Conservation (phyloP, 805 yeast species). For the Yarrowia divulgata region DNA sequence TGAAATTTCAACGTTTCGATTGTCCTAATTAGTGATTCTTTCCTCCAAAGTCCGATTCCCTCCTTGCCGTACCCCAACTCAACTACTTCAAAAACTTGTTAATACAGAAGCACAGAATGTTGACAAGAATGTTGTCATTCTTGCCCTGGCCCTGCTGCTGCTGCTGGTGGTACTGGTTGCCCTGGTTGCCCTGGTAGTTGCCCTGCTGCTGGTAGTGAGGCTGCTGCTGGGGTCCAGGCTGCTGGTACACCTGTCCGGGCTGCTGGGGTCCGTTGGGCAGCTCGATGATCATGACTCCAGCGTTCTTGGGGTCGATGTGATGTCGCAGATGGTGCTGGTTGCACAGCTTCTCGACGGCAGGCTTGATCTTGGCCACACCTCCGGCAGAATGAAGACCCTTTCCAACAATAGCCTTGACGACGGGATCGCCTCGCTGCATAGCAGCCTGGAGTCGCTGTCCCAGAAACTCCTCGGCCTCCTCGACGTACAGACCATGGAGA, state of each 20-base stretch:
- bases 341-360: constrained; percentile 85
- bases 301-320: constrained; percentile 70
- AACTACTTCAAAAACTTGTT: constrained; percentile 40
- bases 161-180: constrained; percentile 41
- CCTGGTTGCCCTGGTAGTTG: constrained; percentile 37
- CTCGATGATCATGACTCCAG: constrained; percentile 82
- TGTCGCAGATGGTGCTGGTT: constrained; percentile 66
- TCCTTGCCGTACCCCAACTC: not conserved
- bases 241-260: constrained; percentile 43
- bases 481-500: constrained; percentile 88
- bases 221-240: constrained; percentile 45
- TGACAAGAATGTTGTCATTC: constrained; percentile 42
- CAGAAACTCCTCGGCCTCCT: constrained; percentile 82
- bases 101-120: constrained; percentile 43
- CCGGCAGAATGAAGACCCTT: constrained; percentile 85
- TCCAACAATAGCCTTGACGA: constrained; percentile 85
- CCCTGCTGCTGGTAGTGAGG: constrained; percentile 44
- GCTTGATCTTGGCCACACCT: constrained; percentile 86
- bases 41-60: not conserved
- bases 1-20: not conserved
- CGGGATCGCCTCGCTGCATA: constrained; percentile 62
- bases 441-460: constrained; percentile 76
- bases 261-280: constrained; percentile 49
- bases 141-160: constrained; percentile 41
- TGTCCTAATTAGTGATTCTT: not conserved